A percentile compares a stretch with the other conserved stretches of the same genome.
Evolutionary conservation across 257 asterid species (phyloP).

Genomic region (Coffea eugenioides): DNA sequence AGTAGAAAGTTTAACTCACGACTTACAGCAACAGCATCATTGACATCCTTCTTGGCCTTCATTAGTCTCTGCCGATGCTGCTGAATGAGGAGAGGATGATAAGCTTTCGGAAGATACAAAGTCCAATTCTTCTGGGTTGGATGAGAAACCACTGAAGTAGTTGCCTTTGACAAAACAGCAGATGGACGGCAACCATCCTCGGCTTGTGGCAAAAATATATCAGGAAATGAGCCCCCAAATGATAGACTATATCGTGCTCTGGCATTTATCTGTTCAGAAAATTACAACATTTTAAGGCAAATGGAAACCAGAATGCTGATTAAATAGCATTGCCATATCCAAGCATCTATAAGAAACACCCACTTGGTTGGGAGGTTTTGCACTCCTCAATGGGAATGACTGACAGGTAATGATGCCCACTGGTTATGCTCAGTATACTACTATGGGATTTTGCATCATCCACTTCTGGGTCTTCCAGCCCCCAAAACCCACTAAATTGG

Average conservation of each 20-base stretch:
- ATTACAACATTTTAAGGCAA: constrained; percentile 1
- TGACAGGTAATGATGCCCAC: too few relatives aligned
- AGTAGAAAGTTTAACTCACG: constrained; percentile 8
- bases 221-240: constrained; percentile 81
- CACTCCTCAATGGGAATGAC: too few relatives aligned
- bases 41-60: constrained; percentile 72
- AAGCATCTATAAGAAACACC: background rate
- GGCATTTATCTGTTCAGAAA: constrained; percentile 64
- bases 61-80: constrained; percentile 63
- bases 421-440: too few relatives aligned
- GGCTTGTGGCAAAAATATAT: constrained; percentile 62
- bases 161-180: constrained; percentile 36
- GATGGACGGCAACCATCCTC: constrained; percentile 33
- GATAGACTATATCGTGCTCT: constrained; percentile 88
- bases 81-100: constrained; percentile 84
- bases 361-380: too few relatives aligned
- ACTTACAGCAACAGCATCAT: constrained; percentile 81
- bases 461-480: too few relatives aligned
- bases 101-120: constrained; percentile 72
- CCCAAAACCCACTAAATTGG: too few relatives aligned
- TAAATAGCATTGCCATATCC: constrained; percentile 1
- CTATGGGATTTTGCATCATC: too few relatives aligned
- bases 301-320: background rate
- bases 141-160: constrained; percentile 35
- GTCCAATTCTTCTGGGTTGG: constrained; percentile 61